Conservation (phyloP, 441 rosid genomes). For the Kokia cookei region DNA sequence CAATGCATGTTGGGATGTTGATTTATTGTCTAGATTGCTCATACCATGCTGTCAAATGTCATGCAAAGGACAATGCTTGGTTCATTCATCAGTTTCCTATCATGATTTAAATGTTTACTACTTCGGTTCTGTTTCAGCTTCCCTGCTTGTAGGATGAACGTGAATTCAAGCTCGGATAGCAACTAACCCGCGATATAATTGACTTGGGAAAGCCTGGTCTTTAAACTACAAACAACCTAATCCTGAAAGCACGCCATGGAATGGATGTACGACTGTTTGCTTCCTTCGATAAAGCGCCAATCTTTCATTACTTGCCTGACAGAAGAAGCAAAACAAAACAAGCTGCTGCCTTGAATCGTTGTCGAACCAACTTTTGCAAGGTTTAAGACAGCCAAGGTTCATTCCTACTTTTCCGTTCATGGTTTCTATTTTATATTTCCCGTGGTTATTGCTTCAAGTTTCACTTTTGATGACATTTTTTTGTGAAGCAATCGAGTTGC, state of each 20-base stretch:
- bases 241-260: constrained; percentile 57
- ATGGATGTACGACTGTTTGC: constrained; percentile 68
- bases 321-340: neutral
- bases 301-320: neutral
- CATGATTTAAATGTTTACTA: neutral
- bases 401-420: neutral
- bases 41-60: constrained; percentile 59
- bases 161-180: neutral
- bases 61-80: constrained; percentile 81
- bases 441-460: neutral
- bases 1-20: constrained; percentile 67
- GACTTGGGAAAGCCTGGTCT: constrained; percentile 70
- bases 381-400: neutral
- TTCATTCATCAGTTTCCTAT: neutral
- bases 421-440: neutral
- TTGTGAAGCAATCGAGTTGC: neutral
- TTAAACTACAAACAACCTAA: constrained; percentile 58
- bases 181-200: constrained; percentile 21
- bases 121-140: neutral
- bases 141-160: neutral
- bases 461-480: neutral
- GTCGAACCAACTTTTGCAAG: neutral
- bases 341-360: neutral
- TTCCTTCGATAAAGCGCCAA: constrained; percentile 46
- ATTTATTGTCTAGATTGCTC: constrained; percentile 72